These are phyloP conservation scores for Phytophthora pisi DNA, from an alignment of 352 stramenopile genomes.

Conservation along the genomic window DNA sequence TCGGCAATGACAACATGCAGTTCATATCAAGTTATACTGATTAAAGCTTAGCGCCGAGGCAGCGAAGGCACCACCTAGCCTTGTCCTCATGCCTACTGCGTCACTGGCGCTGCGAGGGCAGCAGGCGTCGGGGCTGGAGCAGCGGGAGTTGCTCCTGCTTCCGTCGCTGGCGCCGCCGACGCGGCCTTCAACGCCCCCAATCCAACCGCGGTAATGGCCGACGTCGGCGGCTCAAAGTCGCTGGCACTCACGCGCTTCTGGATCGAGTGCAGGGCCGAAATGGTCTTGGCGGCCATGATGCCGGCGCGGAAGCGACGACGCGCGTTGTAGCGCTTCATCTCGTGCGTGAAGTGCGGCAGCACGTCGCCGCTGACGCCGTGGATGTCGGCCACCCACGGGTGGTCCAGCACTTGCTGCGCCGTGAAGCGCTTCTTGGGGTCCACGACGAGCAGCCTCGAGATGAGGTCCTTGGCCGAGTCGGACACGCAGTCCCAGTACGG, in stretches of 20 bases:
- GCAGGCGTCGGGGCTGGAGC: neutral
- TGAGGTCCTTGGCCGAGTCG: conserved; percentile 92
- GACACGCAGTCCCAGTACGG: conserved; percentile 96
- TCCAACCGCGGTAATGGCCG: conserved; percentile 17
- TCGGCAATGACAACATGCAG: neutral
- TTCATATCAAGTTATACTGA: neutral
- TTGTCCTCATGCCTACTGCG: conserved; percentile 12
- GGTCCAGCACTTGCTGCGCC: conserved; percentile 80
- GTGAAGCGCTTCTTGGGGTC: conserved; percentile 92
- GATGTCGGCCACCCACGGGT: conserved; percentile 87
- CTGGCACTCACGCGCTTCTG: conserved; percentile 54
- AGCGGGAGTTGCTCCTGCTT: conserved; percentile 5
- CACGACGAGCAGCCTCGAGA: conserved; percentile 90
- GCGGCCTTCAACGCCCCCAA: conserved; percentile 17
- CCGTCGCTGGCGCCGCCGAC: conserved; percentile 1
- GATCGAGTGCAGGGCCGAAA: conserved; percentile 49
- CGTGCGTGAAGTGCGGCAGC: conserved; percentile 87
- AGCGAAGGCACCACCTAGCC: neutral
- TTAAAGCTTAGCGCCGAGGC: neutral
- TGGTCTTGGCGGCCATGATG: conserved; percentile 84
- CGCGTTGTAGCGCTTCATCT: conserved; percentile 91
- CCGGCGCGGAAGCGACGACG: conserved; percentile 76
- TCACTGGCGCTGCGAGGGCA: conserved; percentile 10
- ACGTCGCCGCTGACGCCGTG: conserved; percentile 72
- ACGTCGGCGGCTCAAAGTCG: conserved; percentile 39